Conservation (phyloP, 768 basidiomycete species). For the Asterophora lycoperdoides region DNA sequence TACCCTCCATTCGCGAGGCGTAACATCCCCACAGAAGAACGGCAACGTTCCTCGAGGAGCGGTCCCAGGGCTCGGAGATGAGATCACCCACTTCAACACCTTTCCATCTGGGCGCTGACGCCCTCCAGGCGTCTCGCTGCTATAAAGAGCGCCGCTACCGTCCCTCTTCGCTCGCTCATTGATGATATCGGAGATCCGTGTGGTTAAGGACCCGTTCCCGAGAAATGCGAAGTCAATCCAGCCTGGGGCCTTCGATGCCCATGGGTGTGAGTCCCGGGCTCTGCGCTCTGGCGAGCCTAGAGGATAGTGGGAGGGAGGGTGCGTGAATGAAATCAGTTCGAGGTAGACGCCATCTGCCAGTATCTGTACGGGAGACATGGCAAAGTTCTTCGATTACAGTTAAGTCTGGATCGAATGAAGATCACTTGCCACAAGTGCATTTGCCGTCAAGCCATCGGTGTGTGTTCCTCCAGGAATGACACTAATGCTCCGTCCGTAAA, state of each 20-base stretch:
- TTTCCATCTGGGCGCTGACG: conserved; percentile 52
- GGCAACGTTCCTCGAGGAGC: conserved; percentile 38
- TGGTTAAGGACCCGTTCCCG: conserved; percentile 40
- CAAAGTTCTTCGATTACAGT: neutral
- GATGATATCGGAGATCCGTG: conserved; percentile 46
- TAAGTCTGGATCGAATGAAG: neutral
- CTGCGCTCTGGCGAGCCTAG: conserved; percentile 41
- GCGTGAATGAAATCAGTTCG: conserved; percentile 65
- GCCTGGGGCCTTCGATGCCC: conserved; percentile 52
- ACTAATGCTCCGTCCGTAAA: conserved; percentile 28
- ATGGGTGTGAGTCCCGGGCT: conserved; percentile 43
- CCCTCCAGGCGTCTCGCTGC: conserved; percentile 46
- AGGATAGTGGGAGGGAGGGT: conserved; percentile 51
- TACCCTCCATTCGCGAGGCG: conserved; percentile 56
- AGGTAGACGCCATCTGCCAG: conserved; percentile 58
- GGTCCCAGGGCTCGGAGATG: conserved; percentile 26
- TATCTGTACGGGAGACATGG: conserved; percentile 29
- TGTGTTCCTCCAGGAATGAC: conserved; percentile 67
- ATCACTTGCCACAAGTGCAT: conserved; percentile 54
- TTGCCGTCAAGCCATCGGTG: conserved; percentile 56
- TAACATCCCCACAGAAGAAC: conserved; percentile 75
- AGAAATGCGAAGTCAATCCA: conserved; percentile 70
- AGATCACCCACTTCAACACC: conserved; percentile 56
- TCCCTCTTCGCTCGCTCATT: conserved; percentile 45
- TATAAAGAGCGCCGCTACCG: conserved; percentile 38